Base-by-base conservation (phyloP, 1,284 basidiomycete species). In the Sanghuangporus baumii region DNA sequence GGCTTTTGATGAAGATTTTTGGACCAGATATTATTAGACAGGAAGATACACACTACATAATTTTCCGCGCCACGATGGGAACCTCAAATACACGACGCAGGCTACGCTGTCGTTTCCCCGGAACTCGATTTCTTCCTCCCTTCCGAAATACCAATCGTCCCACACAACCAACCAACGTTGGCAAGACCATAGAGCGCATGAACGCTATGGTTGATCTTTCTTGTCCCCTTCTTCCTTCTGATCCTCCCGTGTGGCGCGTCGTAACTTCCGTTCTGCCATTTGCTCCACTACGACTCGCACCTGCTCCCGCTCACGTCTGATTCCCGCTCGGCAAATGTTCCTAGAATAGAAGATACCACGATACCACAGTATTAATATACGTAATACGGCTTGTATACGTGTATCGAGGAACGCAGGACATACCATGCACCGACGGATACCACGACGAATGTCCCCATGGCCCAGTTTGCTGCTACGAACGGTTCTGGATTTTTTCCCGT, bases 1-100 rank as follows among this genome's bases (percentile, higher is more conserved):
- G 72, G 86, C 88, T 60, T 93, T 86, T 85, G 82, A 86, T 61
- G 78, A 81, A 66, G 79, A 83, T 18, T 75, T 83, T 11, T 88
- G 86, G 86, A 78, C 50, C 9, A 62, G 47, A 23, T 59, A 65
- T 38, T 63, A 26, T 36, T 65, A 47, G 54, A 51, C 23, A 31
- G 11, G 47, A 26, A 11, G 46, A 20, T 18, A 57, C 18, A 40
- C 26, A n/a, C n/a, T n/a, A n/a, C 7, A 4, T 23, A 31, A 41
- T 48, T n/a, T 31, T 43, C 43, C 23, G 18, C 5, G 38, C 36
- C 12, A 8, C 23, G 55, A 11, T 43, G 43, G 1, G 43, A n/a
- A 18, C 40, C 38, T 14, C 16, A 6, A 14, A 57, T 41, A 57
- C 38, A 57, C 38, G 55, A 7, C 12, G 43, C 8, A 48, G 18